Conservation (phyloP, 805 yeast genomes). For the Starmerella asiatica region DNA sequence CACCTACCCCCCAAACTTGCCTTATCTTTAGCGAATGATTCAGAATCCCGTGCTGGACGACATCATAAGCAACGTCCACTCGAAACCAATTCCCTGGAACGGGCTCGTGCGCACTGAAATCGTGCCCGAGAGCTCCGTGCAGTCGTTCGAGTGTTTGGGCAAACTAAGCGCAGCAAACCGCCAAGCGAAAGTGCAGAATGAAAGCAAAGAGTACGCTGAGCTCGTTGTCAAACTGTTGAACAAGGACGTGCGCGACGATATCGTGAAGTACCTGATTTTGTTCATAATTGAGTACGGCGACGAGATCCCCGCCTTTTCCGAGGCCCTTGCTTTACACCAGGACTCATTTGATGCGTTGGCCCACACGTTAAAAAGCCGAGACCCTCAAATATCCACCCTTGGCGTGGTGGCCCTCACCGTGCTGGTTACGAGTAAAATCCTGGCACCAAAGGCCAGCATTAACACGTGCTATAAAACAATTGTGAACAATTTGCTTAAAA, state of each 20-base stretch:
- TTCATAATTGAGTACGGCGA: slow-evolving; percentile 42
- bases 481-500: slow-evolving; percentile 23
- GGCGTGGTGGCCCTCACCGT: slow-evolving; percentile 42
- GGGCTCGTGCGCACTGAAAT: slow-evolving; percentile 66
- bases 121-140: slow-evolving; percentile 55
- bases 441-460: slow-evolving; percentile 30
- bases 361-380: slow-evolving; percentile 39
- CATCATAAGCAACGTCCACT: slow-evolving; percentile 44
- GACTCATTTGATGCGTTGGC: slow-evolving; percentile 31
- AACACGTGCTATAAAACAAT: slow-evolving; percentile 25
- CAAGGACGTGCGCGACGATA: slow-evolving; percentile 46
- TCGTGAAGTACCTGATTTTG: slow-evolving; percentile 50
- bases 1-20: too few species aligned
- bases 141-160: slow-evolving; percentile 41
- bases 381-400: slow-evolving; percentile 44
- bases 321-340: slow-evolving; percentile 34
- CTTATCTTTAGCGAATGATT: slow-evolving; percentile 8
- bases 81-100: slow-evolving; percentile 84
- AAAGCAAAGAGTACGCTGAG: slow-evolving; percentile 40
- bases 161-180: slow-evolving; percentile 30
- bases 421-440: slow-evolving; percentile 25
- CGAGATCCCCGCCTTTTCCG: slow-evolving; percentile 22
- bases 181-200: slow-evolving; percentile 25
- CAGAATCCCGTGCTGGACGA: slow-evolving; percentile 26
- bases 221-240: slow-evolving; percentile 43